These are phyloP conservation scores for Xerophyta viscosa DNA, from an alignment of 106 monocot species.

Conservation along the genomic window DNA sequence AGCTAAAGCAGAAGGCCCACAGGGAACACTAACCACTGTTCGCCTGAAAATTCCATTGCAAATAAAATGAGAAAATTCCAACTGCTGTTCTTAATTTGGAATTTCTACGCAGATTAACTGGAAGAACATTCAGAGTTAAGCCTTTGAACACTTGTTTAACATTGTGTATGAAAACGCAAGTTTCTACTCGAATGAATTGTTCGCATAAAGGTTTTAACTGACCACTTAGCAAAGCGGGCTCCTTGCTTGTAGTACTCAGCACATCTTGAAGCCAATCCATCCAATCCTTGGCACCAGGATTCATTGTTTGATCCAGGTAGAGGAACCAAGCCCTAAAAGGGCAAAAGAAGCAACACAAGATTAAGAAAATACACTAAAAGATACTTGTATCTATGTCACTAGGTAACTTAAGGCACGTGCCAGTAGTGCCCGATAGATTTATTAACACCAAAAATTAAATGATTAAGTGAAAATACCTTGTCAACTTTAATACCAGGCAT, in stretches of 20 bases:
- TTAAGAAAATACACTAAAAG: too few relatives aligned
- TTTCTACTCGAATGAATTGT: too few relatives aligned
- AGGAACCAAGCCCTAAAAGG: conserved; percentile 71
- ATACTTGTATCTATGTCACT: too few relatives aligned
- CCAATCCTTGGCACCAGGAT: conserved; percentile 98
- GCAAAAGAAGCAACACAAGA: neutral
- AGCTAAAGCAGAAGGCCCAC: conserved; percentile 80
- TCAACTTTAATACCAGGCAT: conserved; percentile 97
- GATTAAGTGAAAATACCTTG: too few relatives aligned
- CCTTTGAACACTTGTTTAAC: too few relatives aligned
- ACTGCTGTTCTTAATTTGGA: too few relatives aligned
- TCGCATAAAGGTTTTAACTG: conserved; percentile 6
- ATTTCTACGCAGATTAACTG: too few relatives aligned
- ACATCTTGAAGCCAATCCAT: conserved; percentile 85
- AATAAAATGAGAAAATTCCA: neutral
- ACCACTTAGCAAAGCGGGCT: conserved; percentile 98
- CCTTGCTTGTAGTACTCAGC: conserved; percentile 98
- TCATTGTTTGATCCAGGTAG: conserved; percentile 92
- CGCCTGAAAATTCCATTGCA: conserved; percentile 43
- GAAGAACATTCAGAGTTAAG: too few relatives aligned
- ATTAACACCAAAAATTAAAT: too few relatives aligned
- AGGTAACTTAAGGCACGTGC: too few relatives aligned
- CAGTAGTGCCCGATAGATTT: neutral
- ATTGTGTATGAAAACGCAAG: too few relatives aligned
- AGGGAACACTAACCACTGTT: conserved; percentile 91